phyloP scores from a whole-genome alignment of 2,329 filamentous ascomycete species.

The Orbilia blumenaviensis region DNA sequence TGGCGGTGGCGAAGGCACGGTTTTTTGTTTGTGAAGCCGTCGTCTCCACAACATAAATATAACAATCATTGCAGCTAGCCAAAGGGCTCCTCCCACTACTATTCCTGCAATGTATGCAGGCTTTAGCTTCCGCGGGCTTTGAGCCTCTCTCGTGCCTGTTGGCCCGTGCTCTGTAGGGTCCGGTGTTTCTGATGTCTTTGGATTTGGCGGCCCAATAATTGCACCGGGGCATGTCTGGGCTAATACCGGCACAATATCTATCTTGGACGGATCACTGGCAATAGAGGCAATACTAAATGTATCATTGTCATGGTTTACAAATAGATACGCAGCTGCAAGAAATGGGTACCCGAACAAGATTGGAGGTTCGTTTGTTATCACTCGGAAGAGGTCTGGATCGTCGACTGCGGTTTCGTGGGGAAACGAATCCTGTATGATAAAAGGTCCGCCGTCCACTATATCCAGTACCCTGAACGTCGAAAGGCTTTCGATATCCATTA shows the following conservation, averaged over 20 bases:
- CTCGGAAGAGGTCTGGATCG: neutral
- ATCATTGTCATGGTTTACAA: conserved; percentile 3
- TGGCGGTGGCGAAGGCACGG: neutral
- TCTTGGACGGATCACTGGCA: neutral
- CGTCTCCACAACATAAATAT: neutral
- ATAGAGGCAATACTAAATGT: neutral
- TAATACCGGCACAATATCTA: neutral
- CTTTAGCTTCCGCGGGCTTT: neutral
- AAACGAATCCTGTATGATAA: too few species aligned
- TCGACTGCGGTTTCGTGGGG: too few species aligned
- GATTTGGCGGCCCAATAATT: too few species aligned
- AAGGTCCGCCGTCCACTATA: neutral
- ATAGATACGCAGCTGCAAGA: neutral
- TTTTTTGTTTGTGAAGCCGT: neutral
- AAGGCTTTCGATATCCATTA: neutral
- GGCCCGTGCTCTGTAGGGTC: neutral
- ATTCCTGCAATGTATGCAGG: neutral
- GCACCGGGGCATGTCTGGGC: neutral
- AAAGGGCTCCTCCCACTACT: neutral
- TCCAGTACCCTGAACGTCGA: neutral
- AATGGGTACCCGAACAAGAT: conserved; percentile 13
- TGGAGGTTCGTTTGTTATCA: neutral
- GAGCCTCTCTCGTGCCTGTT: too few species aligned
- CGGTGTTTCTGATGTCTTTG: too few species aligned
- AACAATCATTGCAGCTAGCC: too few species aligned